phyloP scores from a whole-genome alignment of 2,329 filamentous ascomycete species.

The Xylariaceae sp. region DNA sequence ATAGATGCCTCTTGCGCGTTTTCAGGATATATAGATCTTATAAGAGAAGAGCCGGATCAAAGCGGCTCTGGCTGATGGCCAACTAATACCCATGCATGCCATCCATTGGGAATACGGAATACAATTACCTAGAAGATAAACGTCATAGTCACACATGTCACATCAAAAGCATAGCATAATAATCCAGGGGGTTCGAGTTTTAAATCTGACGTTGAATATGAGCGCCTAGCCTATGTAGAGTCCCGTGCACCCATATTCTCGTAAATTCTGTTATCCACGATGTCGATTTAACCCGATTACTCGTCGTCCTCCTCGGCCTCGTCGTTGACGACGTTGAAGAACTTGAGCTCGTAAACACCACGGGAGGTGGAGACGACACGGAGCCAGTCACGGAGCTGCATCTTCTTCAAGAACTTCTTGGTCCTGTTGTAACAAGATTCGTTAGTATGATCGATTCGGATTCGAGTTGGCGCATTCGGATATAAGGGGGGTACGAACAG shows the following conservation, averaged over 20 bases:
- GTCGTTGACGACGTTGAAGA: conserved; percentile 99
- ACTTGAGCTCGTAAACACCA: conserved; percentile 99
- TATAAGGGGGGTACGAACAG: conserved; percentile 57
- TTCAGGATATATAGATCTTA: background rate
- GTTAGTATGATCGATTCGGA: background rate
- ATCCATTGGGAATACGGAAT: background rate
- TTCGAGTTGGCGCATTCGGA: background rate
- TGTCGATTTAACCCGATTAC: conserved; percentile 48
- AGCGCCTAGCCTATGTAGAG: conserved; percentile 21
- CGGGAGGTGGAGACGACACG: conserved; percentile 96
- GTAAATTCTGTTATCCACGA: conserved; percentile 3
- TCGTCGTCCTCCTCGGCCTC: conserved; percentile 97
- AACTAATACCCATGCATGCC: background rate
- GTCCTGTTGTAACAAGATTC: conserved; percentile 53
- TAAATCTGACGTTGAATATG: conserved; percentile 19
- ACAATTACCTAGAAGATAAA: too few species aligned
- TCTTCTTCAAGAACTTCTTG: conserved; percentile 99
- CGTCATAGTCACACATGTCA: conserved; percentile 2
- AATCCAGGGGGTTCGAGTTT: conserved; percentile 23
- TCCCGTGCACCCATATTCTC: conserved; percentile 16
- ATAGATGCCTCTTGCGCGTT: conserved; percentile 3
- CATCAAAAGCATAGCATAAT: conserved; percentile 1
- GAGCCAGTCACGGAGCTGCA: conserved; percentile 99
- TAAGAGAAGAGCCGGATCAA: background rate
- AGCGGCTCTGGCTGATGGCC: background rate